These are phyloP conservation scores for Dichomitus squalens DNA, from an alignment of 1,284 basidiomycete genomes.

Conservation along the genomic window DNA sequence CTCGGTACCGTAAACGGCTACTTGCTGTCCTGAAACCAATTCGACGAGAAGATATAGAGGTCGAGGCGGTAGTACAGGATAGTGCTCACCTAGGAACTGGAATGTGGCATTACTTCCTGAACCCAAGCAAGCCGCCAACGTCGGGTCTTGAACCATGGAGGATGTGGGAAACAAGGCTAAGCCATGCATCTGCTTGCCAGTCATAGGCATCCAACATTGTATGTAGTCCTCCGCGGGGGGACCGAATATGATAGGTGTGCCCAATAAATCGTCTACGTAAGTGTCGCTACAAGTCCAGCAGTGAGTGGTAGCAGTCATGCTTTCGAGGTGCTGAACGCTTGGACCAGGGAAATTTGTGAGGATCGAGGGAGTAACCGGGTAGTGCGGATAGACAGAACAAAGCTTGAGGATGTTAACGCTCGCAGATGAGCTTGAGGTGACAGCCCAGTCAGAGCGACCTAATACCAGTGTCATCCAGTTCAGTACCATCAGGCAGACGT, in stretches of 20 bases:
- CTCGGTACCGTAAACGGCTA: not conserved
- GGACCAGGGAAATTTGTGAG: too few relatives aligned
- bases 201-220: too few relatives aligned
- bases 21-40: not conserved
- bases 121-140: not conserved
- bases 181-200: too few relatives aligned
- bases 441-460: not conserved
- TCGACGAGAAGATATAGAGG: not conserved
- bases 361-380: too few relatives aligned
- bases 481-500: not conserved
- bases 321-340: not conserved
- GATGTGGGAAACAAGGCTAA: not conserved
- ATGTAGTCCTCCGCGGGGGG: too few relatives aligned
- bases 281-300: not conserved
- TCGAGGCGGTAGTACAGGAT: too few relatives aligned
- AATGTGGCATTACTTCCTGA: not conserved
- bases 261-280: not conserved
- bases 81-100: not conserved
- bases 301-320: not conserved
- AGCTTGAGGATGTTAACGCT: not conserved
- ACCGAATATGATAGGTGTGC: not conserved
- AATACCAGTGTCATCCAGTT: not conserved
- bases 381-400: not conserved
- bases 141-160: not conserved
- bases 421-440: not conserved